Evolutionary conservation across 257 asterid species (phyloP).

Genomic region (Solanum chilense): DNA sequence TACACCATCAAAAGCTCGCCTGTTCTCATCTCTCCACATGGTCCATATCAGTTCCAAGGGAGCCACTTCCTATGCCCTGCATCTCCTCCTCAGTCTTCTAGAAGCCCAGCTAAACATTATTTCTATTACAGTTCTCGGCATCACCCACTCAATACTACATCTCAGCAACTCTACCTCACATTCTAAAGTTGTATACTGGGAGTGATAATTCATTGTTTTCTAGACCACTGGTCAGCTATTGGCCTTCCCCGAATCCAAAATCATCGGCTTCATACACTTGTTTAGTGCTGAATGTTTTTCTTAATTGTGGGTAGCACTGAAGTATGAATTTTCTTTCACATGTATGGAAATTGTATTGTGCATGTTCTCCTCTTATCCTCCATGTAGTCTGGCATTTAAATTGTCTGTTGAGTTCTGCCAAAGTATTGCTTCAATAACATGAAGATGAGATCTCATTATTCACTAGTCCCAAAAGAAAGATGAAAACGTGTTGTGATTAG

Average conservation of each 20-base stretch:
- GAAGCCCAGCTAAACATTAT: not conserved
- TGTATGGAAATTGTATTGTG: not conserved
- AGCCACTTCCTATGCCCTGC: not conserved
- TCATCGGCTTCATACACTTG: not conserved
- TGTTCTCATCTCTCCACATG: not conserved
- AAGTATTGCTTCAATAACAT: not conserved
- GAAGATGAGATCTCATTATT: not conserved
- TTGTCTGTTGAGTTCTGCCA: not conserved
- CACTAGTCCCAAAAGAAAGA: not conserved
- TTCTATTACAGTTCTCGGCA: not conserved
- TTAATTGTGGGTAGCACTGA: not conserved
- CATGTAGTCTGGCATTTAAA: not conserved
- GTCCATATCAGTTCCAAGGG: not conserved
- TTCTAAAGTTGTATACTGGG: not conserved
- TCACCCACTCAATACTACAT: not conserved
- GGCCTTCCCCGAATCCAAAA: not conserved
- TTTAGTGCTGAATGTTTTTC: not conserved
- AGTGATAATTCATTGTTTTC: not conserved
- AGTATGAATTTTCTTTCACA: not conserved
- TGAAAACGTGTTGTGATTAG: not conserved
- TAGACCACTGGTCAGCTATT: not conserved
- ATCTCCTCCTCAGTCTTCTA: not conserved
- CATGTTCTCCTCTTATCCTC: not conserved
- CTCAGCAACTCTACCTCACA: not conserved
- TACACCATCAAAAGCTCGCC: not conserved